Percentiles rank a stretch among this genome's conserved stretches.
Evolutionary conservation across 306 rosid genomes (phyloP).

Genomic region (Prunus davidiana): DNA sequence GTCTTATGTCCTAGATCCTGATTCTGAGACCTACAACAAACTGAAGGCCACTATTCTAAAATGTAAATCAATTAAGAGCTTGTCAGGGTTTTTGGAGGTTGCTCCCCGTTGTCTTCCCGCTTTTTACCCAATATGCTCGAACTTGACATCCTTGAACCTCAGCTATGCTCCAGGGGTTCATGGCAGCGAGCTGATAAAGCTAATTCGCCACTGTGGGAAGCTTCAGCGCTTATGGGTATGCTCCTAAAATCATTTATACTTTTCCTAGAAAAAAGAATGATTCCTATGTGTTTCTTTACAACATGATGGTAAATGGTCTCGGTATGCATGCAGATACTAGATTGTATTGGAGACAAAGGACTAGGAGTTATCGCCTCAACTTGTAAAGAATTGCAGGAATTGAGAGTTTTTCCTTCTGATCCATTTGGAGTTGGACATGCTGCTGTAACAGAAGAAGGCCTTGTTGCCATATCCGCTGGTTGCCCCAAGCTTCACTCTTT

Average conservation of each 20-base stretch:
- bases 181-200: conserved; percentile 50
- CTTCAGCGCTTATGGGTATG: conserved; percentile 89
- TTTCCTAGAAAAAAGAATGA: not conserved
- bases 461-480: conserved; percentile 76
- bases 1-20: conserved; percentile 51
- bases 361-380: conserved; percentile 63
- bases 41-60: conserved; percentile 44
- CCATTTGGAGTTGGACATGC: conserved; percentile 46
- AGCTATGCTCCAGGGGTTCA: conserved; percentile 85
- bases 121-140: conserved; percentile 59
- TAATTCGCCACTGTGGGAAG: conserved; percentile 52
- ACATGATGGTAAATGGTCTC: conserved; percentile 9
- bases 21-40: conserved; percentile 42
- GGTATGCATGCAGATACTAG: conserved; percentile 57
- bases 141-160: conserved; percentile 71
- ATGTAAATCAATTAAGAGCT: conserved; percentile 68
- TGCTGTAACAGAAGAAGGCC: conserved; percentile 77
- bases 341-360: conserved; percentile 83
- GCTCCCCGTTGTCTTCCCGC: conserved; percentile 61
- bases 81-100: conserved; percentile 86
- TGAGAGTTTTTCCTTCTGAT: conserved; percentile 86
- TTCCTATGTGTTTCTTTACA: not conserved
- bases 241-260: not conserved
- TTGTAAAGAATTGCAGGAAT: conserved; percentile 81
- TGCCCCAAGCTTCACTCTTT: conserved; percentile 85